phyloP scores from a whole-genome alignment of 2,329 filamentous ascomycete genomes.

The Lasiodiplodia sp. region DNA sequence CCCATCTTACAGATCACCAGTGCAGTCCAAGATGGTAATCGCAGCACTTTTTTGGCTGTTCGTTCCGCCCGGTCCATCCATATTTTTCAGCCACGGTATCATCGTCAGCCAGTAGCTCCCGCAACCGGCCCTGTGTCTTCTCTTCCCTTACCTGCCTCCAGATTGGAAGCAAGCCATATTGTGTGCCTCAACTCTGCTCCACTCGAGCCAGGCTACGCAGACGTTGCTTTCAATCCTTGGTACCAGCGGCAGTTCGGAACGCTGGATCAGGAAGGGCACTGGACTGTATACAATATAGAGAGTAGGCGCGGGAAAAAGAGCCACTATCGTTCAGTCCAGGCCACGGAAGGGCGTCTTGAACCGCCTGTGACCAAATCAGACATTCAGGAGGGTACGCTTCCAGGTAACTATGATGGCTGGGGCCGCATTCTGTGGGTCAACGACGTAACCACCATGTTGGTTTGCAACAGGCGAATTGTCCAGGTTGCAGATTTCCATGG shows the following conservation, averaged over 20 bases:
- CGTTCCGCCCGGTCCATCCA: conserved; percentile 45
- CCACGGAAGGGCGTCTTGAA: conserved; percentile 31
- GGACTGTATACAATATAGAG: conserved; percentile 67
- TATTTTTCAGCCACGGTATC: conserved; percentile 52
- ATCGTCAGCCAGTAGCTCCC: conserved; percentile 32
- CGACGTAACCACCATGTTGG: conserved; percentile 57
- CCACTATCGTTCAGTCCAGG: not conserved
- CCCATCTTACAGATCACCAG: conserved; percentile 64
- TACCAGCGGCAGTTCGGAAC: conserved; percentile 68
- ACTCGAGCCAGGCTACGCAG: conserved; percentile 64
- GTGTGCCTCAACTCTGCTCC: conserved; percentile 60
- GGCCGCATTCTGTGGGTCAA: conserved; percentile 57
- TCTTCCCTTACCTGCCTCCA: conserved; percentile 51
- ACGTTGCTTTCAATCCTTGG: conserved; percentile 71
- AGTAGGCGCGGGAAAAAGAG: conserved; percentile 5
- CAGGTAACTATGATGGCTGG: conserved; percentile 56
- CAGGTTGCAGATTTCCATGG: conserved; percentile 45
- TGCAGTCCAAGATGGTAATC: conserved; percentile 50
- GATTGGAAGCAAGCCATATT: conserved; percentile 64
- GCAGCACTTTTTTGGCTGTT: conserved; percentile 58
- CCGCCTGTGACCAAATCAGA: conserved; percentile 17
- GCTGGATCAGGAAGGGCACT: conserved; percentile 69
- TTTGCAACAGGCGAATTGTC: conserved; percentile 57
- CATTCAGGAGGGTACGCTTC: conserved; percentile 46
- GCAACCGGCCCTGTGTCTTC: not conserved